Evolutionary conservation across 2,329 filamentous ascomycete species (phyloP).

Genomic region (Corinectria fuckeliana): DNA sequence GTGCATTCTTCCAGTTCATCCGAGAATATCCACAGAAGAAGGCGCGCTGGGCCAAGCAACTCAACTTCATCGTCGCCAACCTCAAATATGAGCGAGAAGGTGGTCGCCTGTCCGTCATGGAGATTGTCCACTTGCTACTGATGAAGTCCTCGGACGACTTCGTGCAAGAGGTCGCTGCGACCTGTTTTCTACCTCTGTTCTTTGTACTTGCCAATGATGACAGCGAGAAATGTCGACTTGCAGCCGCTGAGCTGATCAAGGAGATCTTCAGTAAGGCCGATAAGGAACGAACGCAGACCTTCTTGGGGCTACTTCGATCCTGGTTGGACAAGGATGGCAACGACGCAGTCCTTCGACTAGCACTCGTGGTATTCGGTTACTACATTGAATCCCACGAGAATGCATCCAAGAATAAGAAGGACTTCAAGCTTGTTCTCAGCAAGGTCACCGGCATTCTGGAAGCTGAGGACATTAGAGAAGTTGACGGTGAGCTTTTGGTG

Average conservation of each 20-base stretch:
- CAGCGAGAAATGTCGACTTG: slow-evolving; percentile 81
- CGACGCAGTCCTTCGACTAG: slow-evolving; percentile 71
- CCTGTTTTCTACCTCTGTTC: slow-evolving; percentile 85
- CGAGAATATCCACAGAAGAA: slow-evolving; percentile 94
- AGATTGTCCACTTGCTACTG: slow-evolving; percentile 85
- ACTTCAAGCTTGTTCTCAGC: slow-evolving; percentile 68
- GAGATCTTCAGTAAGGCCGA: slow-evolving; percentile 82
- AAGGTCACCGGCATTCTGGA: slow-evolving; percentile 61
- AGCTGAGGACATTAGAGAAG: slow-evolving; percentile 58
- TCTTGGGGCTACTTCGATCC: slow-evolving; percentile 72
- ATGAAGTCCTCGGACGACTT: slow-evolving; percentile 83
- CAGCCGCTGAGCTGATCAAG: slow-evolving; percentile 80
- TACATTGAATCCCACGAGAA: slow-evolving; percentile 77
- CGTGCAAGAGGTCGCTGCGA: slow-evolving; percentile 80
- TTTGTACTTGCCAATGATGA: slow-evolving; percentile 89
- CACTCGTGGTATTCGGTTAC: slow-evolving; percentile 80
- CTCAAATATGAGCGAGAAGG: slow-evolving; percentile 88
- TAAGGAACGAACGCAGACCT: slow-evolving; percentile 71
- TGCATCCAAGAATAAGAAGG: slow-evolving; percentile 66
- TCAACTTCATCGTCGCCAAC: slow-evolving; percentile 88
- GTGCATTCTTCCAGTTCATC: slow-evolving; percentile 92
- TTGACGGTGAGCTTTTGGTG: slow-evolving; percentile 76
- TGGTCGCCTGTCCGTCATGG: slow-evolving; percentile 90
- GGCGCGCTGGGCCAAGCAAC: slow-evolving; percentile 85
- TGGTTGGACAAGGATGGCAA: slow-evolving; percentile 83